Conservation (phyloP, 1,139 yeast species). For the Hanseniaspora sp. region DNA sequence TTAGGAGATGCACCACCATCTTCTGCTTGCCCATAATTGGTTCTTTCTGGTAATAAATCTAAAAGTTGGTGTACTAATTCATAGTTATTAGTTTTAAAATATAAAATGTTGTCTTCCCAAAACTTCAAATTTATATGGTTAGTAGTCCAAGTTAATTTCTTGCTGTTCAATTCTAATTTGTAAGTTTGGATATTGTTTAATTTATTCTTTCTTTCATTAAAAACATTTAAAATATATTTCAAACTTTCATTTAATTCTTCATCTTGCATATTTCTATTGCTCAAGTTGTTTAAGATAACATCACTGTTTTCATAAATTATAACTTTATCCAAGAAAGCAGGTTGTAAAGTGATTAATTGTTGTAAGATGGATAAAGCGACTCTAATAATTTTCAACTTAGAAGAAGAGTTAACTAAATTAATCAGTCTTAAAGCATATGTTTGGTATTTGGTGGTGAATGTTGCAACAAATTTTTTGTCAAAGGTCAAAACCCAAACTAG, state of each 20-base stretch:
- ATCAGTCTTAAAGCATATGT: conserved; percentile 43
- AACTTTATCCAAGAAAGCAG: conserved; percentile 47
- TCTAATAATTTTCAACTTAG: conserved; percentile 84
- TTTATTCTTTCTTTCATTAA: conserved; percentile 62
- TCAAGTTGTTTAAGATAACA: conserved; percentile 53
- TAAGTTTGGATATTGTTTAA: conserved; percentile 92
- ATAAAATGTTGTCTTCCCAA: conserved; percentile 72
- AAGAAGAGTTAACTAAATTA: conserved; percentile 62
- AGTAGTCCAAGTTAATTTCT: conserved; percentile 79
- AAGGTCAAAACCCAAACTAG: conserved; percentile 80
- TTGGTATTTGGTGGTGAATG: conserved; percentile 37
- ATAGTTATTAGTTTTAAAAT: conserved; percentile 71
- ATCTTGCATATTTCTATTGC: conserved; percentile 87
- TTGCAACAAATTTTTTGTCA: conserved; percentile 43
- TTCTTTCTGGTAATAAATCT: conserved; percentile 32
- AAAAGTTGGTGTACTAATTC: conserved; percentile 52
- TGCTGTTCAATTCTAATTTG: conserved; percentile 68
- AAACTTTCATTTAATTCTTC: conserved; percentile 78
- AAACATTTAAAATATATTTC: conserved; percentile 41
- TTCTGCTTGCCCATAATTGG: conserved; percentile 20
- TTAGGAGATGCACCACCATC: conserved; percentile 18
- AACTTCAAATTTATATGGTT: conserved; percentile 80
- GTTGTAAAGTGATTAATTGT: conserved; percentile 39
- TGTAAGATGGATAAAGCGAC: conserved; percentile 64
- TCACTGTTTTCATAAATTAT: conserved; percentile 70